Base-by-base conservation (phyloP, 1,139 yeast species). In the Schwanniomyces etchellsii region DNA sequence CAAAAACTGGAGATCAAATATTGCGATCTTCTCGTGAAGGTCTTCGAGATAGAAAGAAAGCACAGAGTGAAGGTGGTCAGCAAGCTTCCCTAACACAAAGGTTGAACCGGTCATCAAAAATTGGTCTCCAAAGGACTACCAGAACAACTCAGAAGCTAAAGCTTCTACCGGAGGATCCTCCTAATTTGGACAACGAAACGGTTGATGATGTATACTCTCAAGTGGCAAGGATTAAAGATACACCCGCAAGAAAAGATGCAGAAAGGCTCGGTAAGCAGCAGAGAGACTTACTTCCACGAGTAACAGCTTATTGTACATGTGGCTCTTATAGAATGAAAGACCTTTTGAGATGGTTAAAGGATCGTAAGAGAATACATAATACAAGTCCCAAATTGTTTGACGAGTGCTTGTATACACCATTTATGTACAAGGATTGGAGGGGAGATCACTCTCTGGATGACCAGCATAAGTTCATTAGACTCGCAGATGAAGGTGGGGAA, bases 401-500 rank as follows among this genome's bases (percentile, higher is more conserved):
- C 49, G 98, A 91, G 54, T 91, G 97, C 49, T 64, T 89, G 12
- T 89, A 88, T 51, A 83, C 96, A 0, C 95, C 96, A 0, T 91
- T 88, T 51, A 65, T 69, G n/a, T 81, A 80, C 46, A 81, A 83
- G 39, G 89, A 81, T 47, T 80, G 91, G 88, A 62, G 88, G 46
- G 71, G 74, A 31, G 66, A 60, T 23, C 40, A 37, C 14, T 66
- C 60, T 34, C 59, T 49, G 17, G 55, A 43, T 14, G 45, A 42
- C 30, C 45, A 45, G 42, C 65, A 64, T 37, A 71, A 62, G 38
- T 63, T 79, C 16, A 83, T 82, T 15, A 58, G 94, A 39, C 57
- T 86, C 27, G 95, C 88, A 35, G 96, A 85, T 48, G 95, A 86
- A 53, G 97, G 97, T 35, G 96, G 96, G 18, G 95, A 88, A 44